Base-by-base conservation (phyloP, 257 asterid species). In the Petunia axillaris region DNA sequence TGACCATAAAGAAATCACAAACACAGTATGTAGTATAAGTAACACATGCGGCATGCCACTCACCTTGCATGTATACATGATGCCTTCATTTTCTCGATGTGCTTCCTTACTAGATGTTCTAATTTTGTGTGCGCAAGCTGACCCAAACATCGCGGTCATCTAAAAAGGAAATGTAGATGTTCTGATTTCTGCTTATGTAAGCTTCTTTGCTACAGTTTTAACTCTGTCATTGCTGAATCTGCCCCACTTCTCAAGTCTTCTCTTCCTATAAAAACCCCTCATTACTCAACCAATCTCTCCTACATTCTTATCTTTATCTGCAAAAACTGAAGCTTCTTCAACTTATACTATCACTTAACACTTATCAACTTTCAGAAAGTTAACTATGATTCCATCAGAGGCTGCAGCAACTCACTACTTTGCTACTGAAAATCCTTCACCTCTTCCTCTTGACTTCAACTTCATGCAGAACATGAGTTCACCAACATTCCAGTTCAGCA, bases 231-330 rank as follows among this genome's bases (percentile, higher is more conserved):
- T 75, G 80, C 79, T 77, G 39, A 85, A 71, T 80, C 55, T 81
- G 87, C 87, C 63, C 53, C 81, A 80, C 81, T 74, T 70, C 58
- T 43, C 54, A 64, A 40, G 38, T 77, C 66, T 80, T 82, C 82
- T 38, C 84, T 90, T 74, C 85, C 88, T 91, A 92, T 94, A 94
- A 90, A 94, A 91, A 74, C 88, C 84, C 81, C 55, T 84, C 77
- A 75, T 76, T 73, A 85, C 79, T 79, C 91, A 87, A 82, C 87
- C 94, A 87, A 35, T 76, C 46, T 64, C 84, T 83, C 82, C 74
- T 78, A 83, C 83, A 64, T 59, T 46, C 85, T 62, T 81, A 88
- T 58, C 65, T 64, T 63, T 71, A 68, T 48, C 87, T 62, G 10
- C 58, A 58, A 62, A 59, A 9, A 48, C 43, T 25, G 0, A 71